These are phyloP conservation scores for Pseudogymnoascus sp. DNA, from an alignment of 2,329 filamentous ascomycete genomes.

Conservation along the genomic window DNA sequence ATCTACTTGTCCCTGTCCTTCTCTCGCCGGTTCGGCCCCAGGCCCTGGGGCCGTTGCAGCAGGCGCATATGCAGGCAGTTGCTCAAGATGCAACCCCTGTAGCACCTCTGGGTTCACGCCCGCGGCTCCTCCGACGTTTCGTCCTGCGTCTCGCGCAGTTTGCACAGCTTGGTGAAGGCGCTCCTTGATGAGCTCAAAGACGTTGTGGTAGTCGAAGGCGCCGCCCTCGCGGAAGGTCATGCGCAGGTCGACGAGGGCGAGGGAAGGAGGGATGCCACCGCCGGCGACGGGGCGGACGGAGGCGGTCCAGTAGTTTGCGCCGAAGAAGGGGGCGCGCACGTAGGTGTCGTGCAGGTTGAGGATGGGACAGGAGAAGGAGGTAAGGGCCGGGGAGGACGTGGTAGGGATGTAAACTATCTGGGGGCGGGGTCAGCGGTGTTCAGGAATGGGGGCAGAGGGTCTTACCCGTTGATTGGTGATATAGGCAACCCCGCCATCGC, in stretches of 20 bases:
- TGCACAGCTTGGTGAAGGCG: conserved; percentile 74
- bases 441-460: conserved; percentile 14
- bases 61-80: conserved; percentile 79
- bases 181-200: conserved; percentile 78
- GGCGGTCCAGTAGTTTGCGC: conserved; percentile 82
- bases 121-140: conserved; percentile 32
- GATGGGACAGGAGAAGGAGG: conserved; percentile 84
- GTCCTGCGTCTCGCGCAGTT: conserved; percentile 60
- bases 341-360: conserved; percentile 81
- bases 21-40: conserved; percentile 23
- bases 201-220: conserved; percentile 81
- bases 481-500: conserved; percentile 66
- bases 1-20: conserved; percentile 21
- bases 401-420: conserved; percentile 83
- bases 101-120: conserved; percentile 43
- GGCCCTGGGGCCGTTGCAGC: conserved; percentile 22
- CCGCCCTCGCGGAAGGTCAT: conserved; percentile 91
- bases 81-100: conserved; percentile 67
- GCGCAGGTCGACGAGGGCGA: conserved; percentile 69
- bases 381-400: conserved; percentile 54
- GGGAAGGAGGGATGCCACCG: conserved; percentile 69
- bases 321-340: conserved; percentile 83
- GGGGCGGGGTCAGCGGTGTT: conserved; percentile 14
- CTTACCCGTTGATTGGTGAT: conserved; percentile 79
- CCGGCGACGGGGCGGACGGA: conserved; percentile 71